Percentiles rank a stretch among this genome's conserved stretches.
phyloP scores from a whole-genome alignment of 805 yeast species.

The Cyberlindnera bimundalis region DNA sequence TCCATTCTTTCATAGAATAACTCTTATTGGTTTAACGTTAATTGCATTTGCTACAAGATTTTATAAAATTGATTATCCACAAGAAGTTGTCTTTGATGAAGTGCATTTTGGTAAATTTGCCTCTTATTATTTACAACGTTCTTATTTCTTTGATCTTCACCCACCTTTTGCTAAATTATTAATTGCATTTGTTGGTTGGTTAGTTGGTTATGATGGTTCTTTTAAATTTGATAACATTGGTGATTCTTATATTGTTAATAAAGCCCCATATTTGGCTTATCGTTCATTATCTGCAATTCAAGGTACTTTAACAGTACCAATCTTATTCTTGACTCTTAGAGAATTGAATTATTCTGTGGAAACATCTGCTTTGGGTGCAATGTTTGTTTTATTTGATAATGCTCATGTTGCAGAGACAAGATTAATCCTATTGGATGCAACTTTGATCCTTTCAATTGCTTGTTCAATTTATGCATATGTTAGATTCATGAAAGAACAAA shows the following conservation, averaged over 20 bases:
- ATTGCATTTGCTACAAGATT: constrained; percentile 67
- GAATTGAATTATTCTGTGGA: constrained; percentile 77
- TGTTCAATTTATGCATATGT: constrained; percentile 74
- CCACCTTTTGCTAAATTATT: constrained; percentile 96
- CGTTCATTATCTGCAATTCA: constrained; percentile 77
- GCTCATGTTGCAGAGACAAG: constrained; percentile 91
- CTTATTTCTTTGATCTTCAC: constrained; percentile 93
- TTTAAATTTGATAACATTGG: constrained; percentile 93
- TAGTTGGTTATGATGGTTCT: constrained; percentile 86
- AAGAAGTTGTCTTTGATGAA: constrained; percentile 81
- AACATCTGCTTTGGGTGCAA: constrained; percentile 73
- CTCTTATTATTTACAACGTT: constrained; percentile 78
- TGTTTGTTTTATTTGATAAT: constrained; percentile 78
- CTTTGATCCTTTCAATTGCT: constrained; percentile 80
- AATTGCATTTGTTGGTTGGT: constrained; percentile 85
- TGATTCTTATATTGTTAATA: constrained; percentile 67
- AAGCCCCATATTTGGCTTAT: constrained; percentile 83
- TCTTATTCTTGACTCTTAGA: constrained; percentile 80
- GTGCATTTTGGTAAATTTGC: constrained; percentile 88
- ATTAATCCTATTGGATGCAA: constrained; percentile 87
- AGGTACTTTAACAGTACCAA: constrained; percentile 79
- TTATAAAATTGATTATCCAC: constrained; percentile 57
- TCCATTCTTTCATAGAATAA: constrained; percentile 34
- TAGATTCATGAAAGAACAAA: constrained; percentile 65
- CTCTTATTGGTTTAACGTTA: constrained; percentile 57